Conservation (phyloP, 2,329 filamentous ascomycete genomes). For the Dactylellina leptospora region DNA sequence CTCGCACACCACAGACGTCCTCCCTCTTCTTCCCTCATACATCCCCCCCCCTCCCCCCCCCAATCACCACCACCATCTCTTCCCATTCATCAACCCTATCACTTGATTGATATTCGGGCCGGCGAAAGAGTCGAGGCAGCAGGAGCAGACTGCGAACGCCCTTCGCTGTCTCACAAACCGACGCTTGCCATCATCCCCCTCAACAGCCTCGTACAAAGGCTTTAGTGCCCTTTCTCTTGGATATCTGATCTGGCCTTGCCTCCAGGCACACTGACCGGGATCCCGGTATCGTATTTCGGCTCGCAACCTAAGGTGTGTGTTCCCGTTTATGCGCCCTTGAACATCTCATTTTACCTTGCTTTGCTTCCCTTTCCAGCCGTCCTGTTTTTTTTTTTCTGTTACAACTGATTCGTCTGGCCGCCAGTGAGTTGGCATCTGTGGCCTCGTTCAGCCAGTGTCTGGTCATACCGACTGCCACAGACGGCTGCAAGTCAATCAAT, state of each 20-base stretch:
- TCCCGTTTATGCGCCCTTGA: constrained; percentile 45
- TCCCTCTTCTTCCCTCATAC: not conserved
- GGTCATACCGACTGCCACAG: constrained; percentile 23
- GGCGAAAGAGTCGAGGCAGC: not conserved
- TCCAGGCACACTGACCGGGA: constrained; percentile 24
- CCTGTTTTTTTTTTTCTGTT: constrained; percentile 24
- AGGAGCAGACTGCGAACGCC: no score
- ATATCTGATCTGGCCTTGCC: constrained; percentile 1
- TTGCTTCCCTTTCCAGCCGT: constrained; percentile 50
- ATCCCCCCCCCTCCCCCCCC: not conserved
- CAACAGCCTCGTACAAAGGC: no score
- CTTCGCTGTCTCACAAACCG: constrained; percentile 3
- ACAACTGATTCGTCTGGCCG: constrained; percentile 28
- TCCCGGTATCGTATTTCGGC: constrained; percentile 42
- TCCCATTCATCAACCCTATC: not conserved
- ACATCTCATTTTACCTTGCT: constrained; percentile 16
- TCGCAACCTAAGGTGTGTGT: constrained; percentile 39
- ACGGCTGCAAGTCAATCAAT: constrained; percentile 18
- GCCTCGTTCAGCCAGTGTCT: constrained; percentile 25
- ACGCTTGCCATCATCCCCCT: not conserved
- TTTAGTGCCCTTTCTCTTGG: constrained; percentile 16
- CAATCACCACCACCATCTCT: not conserved
- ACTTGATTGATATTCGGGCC: not conserved
- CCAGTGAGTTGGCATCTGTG: constrained; percentile 40
- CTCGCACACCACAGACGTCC: not conserved